Evolutionary conservation across 306 rosid species (phyloP), one percentile per base, ranked within the genome.

Genomic region (Prunus salicina): DNA sequence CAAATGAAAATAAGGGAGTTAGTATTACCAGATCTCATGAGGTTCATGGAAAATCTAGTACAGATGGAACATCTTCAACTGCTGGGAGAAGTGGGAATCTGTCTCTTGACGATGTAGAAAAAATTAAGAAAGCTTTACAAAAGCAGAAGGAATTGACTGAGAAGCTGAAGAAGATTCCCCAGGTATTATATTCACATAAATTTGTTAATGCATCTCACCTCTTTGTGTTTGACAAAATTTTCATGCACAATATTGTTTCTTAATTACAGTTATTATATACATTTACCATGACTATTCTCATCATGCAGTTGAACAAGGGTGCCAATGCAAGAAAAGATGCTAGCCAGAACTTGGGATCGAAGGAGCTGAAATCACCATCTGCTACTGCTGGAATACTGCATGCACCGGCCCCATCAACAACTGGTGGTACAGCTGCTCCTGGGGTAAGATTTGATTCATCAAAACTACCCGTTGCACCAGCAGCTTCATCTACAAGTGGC

Each of bases 11-110:
- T 94, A 94, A 92, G 96, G 98, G 96, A 78, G 95, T 94, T 92
- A 90, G 92, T 92, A 90, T 87, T 92, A 87, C 83, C 98, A 84
- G 98, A 88, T 94, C 95, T 94, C 98, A 94, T 94, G 96, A 94
- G 98, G 98, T 89, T 94, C 89, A 89, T 92, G 98, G 98, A 94
- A 94, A 94, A 87, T 94, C 97, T 94, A 94, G 98, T 94, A 94
- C 98, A 94, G 98, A 94, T 92, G 98, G 98, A 87, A 80, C 96
- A 72, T 94, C 97, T 71, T 82, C 98, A 90, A 83, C 88, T 80
- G 97, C 96, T 89, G 98, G 97, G 81, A 94, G 82, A 86, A 80
- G 83, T 85, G 97, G 93, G 72, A 92, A 85, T 88, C 84, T 88
- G 56, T 86, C 95, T 84, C 81, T 87, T 80, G 98, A 83, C 77